These are phyloP conservation scores for Calonectria crousiana DNA, from an alignment of 2,329 filamentous ascomycete genomes.

Conservation along the genomic window DNA sequence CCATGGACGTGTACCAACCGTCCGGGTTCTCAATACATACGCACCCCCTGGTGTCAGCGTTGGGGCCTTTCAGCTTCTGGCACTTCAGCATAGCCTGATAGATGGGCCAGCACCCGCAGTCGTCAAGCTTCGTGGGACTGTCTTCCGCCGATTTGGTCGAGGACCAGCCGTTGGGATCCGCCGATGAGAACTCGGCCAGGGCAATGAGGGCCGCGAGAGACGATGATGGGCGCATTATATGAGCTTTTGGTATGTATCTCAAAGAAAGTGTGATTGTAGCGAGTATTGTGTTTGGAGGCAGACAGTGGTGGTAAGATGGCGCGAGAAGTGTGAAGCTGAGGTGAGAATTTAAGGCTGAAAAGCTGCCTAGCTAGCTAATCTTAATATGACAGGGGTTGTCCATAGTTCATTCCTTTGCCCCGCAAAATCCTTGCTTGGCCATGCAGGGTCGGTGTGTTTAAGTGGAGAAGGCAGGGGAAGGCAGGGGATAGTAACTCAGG, in stretches of 20 bases:
- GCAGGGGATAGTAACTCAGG: no score
- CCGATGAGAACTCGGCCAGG: background rate
- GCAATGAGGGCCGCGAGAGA: background rate
- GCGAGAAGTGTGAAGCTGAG: background rate
- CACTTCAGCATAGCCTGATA: conserved; percentile 35
- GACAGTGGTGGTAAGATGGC: background rate
- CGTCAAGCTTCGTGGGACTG: conserved; percentile 36
- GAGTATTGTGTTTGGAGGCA: background rate
- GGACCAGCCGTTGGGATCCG: conserved; percentile 36
- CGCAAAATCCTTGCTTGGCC: background rate
- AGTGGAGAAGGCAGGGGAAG: no score
- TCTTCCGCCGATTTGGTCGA: conserved; percentile 31
- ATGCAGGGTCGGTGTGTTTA: background rate
- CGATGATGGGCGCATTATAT: background rate
- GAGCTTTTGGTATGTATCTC: background rate
- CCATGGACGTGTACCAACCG: conserved; percentile 37
- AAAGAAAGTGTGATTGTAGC: background rate
- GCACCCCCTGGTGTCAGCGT: conserved; percentile 26
- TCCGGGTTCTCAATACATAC: conserved; percentile 36
- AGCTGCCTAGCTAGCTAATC: background rate
- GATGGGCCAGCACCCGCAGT: conserved; percentile 39
- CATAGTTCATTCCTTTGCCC: background rate
- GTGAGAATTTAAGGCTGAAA: background rate
- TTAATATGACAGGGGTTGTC: background rate
- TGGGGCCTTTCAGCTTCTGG: conserved; percentile 32